Evolutionary conservation across 257 asterid genomes (phyloP).

Genomic region (Prunella vulgaris): DNA sequence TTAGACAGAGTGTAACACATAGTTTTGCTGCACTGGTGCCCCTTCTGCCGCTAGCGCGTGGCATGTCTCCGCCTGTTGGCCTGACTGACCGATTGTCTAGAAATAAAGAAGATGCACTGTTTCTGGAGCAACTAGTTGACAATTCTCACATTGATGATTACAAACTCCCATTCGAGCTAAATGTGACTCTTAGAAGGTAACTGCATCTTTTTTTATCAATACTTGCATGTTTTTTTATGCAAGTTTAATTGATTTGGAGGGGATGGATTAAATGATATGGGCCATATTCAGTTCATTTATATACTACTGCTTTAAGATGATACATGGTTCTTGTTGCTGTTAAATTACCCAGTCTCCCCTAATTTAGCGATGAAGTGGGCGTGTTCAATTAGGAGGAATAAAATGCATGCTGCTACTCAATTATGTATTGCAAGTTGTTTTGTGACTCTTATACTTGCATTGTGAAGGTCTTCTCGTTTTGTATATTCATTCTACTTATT

Average conservation of each 20-base stretch:
- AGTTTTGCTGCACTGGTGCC: constrained; percentile 98
- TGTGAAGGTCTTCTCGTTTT: neutral
- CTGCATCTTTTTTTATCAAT: constrained; percentile 2
- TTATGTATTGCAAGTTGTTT: too few relatives aligned
- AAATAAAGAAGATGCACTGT: constrained; percentile 85
- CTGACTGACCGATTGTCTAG: constrained; percentile 70
- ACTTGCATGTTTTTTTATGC: neutral
- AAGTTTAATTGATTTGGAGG: constrained; percentile 5
- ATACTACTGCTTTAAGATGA: neutral
- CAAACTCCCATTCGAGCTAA: constrained; percentile 77
- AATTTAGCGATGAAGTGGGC: too few relatives aligned
- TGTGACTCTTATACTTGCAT: neutral
- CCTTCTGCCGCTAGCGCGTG: constrained; percentile 95
- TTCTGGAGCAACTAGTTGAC: constrained; percentile 96
- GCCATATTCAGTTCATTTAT: too few relatives aligned
- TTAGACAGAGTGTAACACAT: constrained; percentile 97
- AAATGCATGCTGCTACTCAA: too few relatives aligned
- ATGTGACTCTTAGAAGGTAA: constrained; percentile 91
- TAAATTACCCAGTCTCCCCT: neutral
- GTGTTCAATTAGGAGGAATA: too few relatives aligned
- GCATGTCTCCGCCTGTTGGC: constrained; percentile 70
- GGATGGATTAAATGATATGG: neutral
- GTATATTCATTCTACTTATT: neutral
- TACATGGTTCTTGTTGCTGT: neutral
- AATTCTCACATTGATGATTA: constrained; percentile 95